These are phyloP conservation scores for Xylaria curta DNA, from an alignment of 495 filamentous ascomycete genomes.

Conservation along the genomic window DNA sequence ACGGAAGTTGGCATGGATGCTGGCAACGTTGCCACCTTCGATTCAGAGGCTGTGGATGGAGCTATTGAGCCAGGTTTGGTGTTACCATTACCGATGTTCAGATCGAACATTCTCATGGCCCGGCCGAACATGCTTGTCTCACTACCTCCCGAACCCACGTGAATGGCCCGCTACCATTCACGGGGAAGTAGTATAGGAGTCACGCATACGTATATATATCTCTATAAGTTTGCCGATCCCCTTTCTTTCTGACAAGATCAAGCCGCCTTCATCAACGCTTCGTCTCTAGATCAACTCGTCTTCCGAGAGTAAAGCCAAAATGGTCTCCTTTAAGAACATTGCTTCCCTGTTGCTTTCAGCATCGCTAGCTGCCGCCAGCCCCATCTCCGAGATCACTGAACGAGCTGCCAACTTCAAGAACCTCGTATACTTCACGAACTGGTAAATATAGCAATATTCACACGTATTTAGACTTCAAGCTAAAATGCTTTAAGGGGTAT, in stretches of 20 bases:
- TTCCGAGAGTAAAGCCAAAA: conserved; percentile 28
- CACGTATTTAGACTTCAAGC: neutral
- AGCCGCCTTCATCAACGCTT: conserved; percentile 20
- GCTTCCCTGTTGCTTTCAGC: conserved; percentile 36
- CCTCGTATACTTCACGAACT: conserved; percentile 57
- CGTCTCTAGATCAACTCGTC: conserved; percentile 29
- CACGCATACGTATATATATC: conserved; percentile 23
- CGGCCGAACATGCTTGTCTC: conserved; percentile 24
- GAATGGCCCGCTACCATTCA: conserved; percentile 14
- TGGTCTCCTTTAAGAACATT: conserved; percentile 37
- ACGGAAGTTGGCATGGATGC: conserved; percentile 18
- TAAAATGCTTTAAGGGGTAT: conserved; percentile 65
- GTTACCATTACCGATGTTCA: conserved; percentile 1
- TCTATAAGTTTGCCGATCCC: conserved; percentile 8
- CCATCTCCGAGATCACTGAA: conserved; percentile 31
- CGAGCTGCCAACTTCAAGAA: conserved; percentile 46
- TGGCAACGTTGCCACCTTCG: conserved; percentile 43
- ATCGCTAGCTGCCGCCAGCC: conserved; percentile 34
- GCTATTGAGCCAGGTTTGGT: conserved; percentile 3
- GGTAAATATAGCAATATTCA: conserved; percentile 34
- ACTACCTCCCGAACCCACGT: conserved; percentile 34
- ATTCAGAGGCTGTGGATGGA: conserved; percentile 22
- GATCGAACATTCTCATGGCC: conserved; percentile 18
- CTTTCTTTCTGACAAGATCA: conserved; percentile 8
- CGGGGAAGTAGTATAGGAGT: neutral